Conservation (phyloP, 208 protist species). For the Leptomonas seymouri region DNA sequence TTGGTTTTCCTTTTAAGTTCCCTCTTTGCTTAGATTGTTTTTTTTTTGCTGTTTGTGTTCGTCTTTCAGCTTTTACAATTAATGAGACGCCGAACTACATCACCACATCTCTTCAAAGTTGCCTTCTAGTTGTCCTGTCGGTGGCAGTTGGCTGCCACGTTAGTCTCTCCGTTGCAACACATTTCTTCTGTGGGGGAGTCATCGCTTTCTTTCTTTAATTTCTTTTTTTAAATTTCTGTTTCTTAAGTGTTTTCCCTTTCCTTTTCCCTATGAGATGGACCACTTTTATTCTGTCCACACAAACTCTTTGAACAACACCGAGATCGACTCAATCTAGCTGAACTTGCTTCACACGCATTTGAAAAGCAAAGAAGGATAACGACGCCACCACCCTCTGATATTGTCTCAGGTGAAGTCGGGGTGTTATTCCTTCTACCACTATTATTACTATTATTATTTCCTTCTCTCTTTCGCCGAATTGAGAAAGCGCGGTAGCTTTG, state of each 20-base stretch:
- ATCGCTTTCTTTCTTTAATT: background rate
- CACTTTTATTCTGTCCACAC: background rate
- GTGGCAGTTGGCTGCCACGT: too few relatives aligned
- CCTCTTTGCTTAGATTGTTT: background rate
- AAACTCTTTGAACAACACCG: background rate
- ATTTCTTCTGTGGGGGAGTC: background rate
- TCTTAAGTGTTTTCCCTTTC: background rate
- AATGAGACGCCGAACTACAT: background rate
- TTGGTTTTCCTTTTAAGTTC: background rate
- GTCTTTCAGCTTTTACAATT: background rate
- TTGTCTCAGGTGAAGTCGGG: background rate
- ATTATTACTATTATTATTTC: background rate
- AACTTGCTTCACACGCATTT: background rate
- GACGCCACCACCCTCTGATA: background rate
- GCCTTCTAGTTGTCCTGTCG: too few relatives aligned
- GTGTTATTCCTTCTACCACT: background rate
- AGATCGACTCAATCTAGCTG: background rate
- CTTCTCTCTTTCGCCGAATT: background rate
- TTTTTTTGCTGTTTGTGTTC: background rate
- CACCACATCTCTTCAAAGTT: background rate
- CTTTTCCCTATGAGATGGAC: background rate
- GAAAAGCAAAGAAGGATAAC: background rate
- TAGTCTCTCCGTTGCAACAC: too few relatives aligned
- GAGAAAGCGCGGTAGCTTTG: too few relatives aligned
- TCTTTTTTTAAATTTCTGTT: slow-evolving; percentile 6